Conservation (phyloP, 2,329 filamentous ascomycete genomes). For the Penicillium psychrosexuale region DNA sequence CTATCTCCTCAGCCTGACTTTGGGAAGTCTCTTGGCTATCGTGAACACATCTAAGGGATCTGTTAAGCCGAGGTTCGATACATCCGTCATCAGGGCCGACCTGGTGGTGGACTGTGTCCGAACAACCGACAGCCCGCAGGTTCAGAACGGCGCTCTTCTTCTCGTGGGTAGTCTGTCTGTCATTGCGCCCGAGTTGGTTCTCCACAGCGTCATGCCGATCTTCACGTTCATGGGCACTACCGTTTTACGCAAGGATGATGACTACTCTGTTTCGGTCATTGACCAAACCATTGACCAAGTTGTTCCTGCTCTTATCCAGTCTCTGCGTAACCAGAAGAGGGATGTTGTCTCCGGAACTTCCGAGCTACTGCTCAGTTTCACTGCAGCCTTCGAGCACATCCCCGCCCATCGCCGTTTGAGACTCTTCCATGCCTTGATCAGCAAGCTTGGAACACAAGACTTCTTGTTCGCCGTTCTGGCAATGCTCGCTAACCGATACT, state of each 20-base stretch:
- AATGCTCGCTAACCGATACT: conserved; percentile 88
- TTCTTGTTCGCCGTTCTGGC: conserved; percentile 84
- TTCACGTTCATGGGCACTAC: conserved; percentile 98
- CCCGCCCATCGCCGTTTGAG: conserved; percentile 78
- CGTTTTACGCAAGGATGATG: conserved; percentile 86
- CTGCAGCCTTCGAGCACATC: conserved; percentile 93
- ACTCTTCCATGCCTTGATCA: conserved; percentile 79
- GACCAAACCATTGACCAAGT: conserved; percentile 92
- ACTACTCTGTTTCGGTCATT: conserved; percentile 94
- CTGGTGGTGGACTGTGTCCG: conserved; percentile 91
- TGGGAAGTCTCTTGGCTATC: conserved; percentile 79
- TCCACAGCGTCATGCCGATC: conserved; percentile 98
- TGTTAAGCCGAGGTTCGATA: conserved; percentile 60
- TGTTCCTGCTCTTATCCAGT: conserved; percentile 84
- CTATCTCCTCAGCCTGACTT: conserved; percentile 81
- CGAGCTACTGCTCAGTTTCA: conserved; percentile 91
- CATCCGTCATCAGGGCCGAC: conserved; percentile 78
- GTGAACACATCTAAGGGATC: conserved; percentile 66
- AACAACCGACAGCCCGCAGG: conserved; percentile 84
- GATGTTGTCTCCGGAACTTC: conserved; percentile 77
- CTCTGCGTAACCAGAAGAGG: conserved; percentile 73
- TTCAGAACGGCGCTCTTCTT: conserved; percentile 87
- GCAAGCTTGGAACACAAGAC: conserved; percentile 79
- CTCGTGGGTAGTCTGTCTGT: conserved; percentile 83
- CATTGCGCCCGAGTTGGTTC: conserved; percentile 82